A percentile compares a stretch with the other conserved stretches of the same genome.
Conservation (phyloP, 2,329 filamentous ascomycete genomes). For the Elsinoe necatrix region DNA sequence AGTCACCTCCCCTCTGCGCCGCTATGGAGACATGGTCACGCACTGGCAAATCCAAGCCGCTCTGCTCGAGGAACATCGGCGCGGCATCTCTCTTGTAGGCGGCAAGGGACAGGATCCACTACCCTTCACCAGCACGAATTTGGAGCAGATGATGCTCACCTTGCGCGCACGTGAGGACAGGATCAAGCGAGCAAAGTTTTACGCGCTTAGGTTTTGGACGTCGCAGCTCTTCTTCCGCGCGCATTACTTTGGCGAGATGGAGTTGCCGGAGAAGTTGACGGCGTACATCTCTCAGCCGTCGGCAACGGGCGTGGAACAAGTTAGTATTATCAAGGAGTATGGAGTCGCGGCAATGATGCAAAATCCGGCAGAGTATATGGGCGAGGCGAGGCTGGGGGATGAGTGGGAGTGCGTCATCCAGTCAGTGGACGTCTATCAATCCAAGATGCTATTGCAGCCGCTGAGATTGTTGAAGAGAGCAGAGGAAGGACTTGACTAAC, state of each 20-base stretch:
- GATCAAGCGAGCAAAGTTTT: constrained; percentile 32
- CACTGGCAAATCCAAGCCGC: constrained; percentile 60
- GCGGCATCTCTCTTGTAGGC: constrained; percentile 35
- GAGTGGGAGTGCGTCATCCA: constrained; percentile 39
- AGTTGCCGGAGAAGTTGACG: constrained; percentile 41
- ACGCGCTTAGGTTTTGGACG: constrained; percentile 41
- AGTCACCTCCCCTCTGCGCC: constrained; percentile 52
- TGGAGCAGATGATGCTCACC: constrained; percentile 43
- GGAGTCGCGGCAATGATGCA: constrained; percentile 20
- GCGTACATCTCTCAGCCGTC: constrained; percentile 24
- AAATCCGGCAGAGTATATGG: constrained; percentile 17
- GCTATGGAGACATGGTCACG: constrained; percentile 52
- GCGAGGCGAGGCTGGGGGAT: constrained; percentile 32
- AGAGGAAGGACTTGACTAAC: constrained; percentile 10
- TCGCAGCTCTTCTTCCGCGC: constrained; percentile 49
- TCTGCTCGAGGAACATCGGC: constrained; percentile 46
- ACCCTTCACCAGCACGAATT: constrained; percentile 41
- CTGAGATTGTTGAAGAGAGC: constrained; percentile 30
- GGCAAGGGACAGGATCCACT: constrained; percentile 30
- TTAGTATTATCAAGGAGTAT: constrained; percentile 22
- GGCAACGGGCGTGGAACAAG: not conserved
- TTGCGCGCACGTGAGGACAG: constrained; percentile 37
- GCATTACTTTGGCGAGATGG: constrained; percentile 46
- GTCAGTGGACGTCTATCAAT: constrained; percentile 30
- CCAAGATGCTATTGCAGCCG: constrained; percentile 29